Percentiles rank a stretch among this genome's conserved stretches.
These are phyloP conservation scores for Suhomyces tanzawaensis DNA, from an alignment of 805 yeast genomes.

Conservation along the genomic window DNA sequence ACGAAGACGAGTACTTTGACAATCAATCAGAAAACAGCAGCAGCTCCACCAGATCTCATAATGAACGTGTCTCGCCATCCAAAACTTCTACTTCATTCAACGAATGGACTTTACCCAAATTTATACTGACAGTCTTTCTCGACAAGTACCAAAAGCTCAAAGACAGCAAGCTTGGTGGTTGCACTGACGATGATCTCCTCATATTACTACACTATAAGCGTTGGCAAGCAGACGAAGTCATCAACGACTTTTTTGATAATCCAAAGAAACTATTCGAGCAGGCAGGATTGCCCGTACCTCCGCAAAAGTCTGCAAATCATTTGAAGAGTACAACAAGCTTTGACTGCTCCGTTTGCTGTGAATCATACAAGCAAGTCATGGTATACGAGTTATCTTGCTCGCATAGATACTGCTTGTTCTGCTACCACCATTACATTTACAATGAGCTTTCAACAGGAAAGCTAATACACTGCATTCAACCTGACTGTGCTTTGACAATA, in stretches of 20 bases:
- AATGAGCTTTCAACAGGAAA: conserved; percentile 43
- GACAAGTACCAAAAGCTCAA: conserved; percentile 21
- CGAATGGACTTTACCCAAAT: conserved; percentile 27
- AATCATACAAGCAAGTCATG: conserved; percentile 34
- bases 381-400: conserved; percentile 60
- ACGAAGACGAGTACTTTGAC: conserved; percentile 11
- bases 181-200: conserved; percentile 29
- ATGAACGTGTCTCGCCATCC: background rate
- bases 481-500: conserved; percentile 47
- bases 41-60: background rate
- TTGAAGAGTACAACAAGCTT: background rate
- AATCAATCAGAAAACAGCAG: background rate
- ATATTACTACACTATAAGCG: conserved; percentile 35
- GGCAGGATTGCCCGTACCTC: conserved; percentile 24
- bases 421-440: conserved; percentile 62
- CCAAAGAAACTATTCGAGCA: conserved; percentile 20
- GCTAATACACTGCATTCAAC: conserved; percentile 65
- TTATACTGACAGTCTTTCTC: conserved; percentile 23
- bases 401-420: conserved; percentile 67
- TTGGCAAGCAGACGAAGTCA: conserved; percentile 42
- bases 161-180: conserved; percentile 22
- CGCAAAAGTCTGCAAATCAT: background rate
- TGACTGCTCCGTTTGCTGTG: conserved; percentile 61
- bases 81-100: conserved; percentile 11
- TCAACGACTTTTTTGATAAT: conserved; percentile 36